Evolutionary conservation across 495 filamentous ascomycete species (phyloP).

Genomic region (Alectoria sarmentosa): DNA sequence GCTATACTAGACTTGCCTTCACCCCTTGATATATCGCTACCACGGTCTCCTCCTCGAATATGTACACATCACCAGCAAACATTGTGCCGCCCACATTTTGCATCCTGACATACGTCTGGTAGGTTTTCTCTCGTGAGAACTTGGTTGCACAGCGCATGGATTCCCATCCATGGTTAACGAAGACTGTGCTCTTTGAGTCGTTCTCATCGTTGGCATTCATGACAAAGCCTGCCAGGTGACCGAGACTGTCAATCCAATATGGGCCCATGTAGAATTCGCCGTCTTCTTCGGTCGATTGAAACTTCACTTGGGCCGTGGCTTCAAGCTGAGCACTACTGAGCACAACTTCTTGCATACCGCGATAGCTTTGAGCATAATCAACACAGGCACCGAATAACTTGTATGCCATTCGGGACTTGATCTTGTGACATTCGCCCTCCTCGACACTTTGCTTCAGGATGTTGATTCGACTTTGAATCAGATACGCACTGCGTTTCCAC

Average conservation of each 20-base stretch:
- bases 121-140: constrained; percentile 46
- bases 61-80: constrained; percentile 48
- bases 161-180: constrained; percentile 57
- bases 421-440: constrained; percentile 2
- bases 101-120: constrained; percentile 54
- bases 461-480: constrained; percentile 5
- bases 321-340: constrained; percentile 54
- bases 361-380: constrained; percentile 39
- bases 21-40: constrained; percentile 43
- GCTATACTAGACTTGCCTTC: constrained; percentile 46
- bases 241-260: constrained; percentile 63
- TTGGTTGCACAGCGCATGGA: constrained; percentile 48
- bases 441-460: neutral
- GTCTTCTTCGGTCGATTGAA: constrained; percentile 48
- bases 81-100: constrained; percentile 38
- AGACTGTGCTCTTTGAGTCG: constrained; percentile 43
- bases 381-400: constrained; percentile 41
- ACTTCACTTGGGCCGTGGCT: constrained; percentile 65
- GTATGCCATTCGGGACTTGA: constrained; percentile 35
- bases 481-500: neutral
- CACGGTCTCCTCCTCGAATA: constrained; percentile 48
- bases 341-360: constrained; percentile 64
- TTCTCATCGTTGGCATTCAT: constrained; percentile 9
- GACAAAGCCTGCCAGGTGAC: constrained; percentile 54
- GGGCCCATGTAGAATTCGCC: constrained; percentile 60